Evolutionary conservation across 805 yeast species (phyloP).

Genomic region (Hagleromyces aurorensis): DNA sequence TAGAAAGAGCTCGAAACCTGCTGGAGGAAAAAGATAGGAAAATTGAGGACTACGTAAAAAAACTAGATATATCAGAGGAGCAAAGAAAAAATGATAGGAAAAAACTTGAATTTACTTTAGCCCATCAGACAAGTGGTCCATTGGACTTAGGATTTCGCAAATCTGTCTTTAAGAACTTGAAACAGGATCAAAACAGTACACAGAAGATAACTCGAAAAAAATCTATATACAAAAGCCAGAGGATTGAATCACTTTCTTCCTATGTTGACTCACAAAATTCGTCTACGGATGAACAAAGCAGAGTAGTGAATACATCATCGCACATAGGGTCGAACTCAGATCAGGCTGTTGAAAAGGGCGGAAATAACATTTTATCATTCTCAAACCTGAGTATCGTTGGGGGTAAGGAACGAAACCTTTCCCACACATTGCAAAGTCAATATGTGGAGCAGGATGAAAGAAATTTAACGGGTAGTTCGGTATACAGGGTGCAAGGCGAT

Average conservation of each 20-base stretch:
- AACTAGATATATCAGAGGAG: conserved; percentile 53
- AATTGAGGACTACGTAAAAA: conserved; percentile 49
- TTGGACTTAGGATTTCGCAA: conserved; percentile 8
- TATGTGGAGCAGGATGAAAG: too few relatives aligned
- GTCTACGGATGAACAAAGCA: background rate
- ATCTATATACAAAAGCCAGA: conserved; percentile 17
- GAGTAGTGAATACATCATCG: conserved; percentile 2
- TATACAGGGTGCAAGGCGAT: too few relatives aligned
- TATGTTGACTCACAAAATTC: conserved; percentile 2
- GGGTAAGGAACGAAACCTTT: too few relatives aligned
- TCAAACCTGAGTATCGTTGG: too few relatives aligned
- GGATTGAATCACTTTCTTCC: conserved; percentile 20
- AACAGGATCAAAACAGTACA: too few relatives aligned
- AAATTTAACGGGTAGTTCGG: too few relatives aligned
- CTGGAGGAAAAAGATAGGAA: conserved; percentile 49
- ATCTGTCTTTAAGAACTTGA: conserved; percentile 16
- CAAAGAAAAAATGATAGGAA: conserved; percentile 28
- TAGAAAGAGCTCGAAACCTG: conserved; percentile 55
- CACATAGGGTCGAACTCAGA: too few relatives aligned
- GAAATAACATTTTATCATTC: too few relatives aligned
- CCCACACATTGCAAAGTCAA: too few relatives aligned
- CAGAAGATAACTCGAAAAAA: conserved; percentile 3
- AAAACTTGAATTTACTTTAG: conserved; percentile 14
- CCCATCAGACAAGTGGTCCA: too few relatives aligned
- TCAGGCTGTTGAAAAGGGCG: too few relatives aligned